A percentile compares a stretch with the other conserved stretches of the same genome.
phyloP scores from a whole-genome alignment of 164 flowering plant species.

The Pachysandra terminalis region DNA sequence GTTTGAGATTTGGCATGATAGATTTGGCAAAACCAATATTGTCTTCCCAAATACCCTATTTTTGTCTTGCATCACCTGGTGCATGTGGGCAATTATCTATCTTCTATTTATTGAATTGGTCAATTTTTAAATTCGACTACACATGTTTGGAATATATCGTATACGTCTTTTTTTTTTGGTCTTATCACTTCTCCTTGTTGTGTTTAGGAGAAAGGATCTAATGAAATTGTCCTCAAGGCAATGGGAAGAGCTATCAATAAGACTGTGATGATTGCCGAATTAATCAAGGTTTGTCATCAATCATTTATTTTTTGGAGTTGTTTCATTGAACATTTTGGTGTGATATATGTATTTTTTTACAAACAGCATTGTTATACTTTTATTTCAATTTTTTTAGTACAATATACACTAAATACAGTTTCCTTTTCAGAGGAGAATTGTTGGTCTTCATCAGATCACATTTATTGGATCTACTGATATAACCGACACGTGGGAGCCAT shows the following conservation, averaged over 20 bases:
- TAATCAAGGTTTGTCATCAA: constrained; percentile 41
- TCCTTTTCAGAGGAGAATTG: constrained; percentile 55
- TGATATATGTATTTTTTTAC: neutral
- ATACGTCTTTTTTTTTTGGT: neutral
- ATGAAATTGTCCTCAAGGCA: constrained; percentile 58
- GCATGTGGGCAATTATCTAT: too few relatives aligned
- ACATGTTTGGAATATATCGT: too few relatives aligned
- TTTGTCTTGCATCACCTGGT: too few relatives aligned
- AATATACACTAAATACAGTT: neutral
- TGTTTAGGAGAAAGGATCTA: constrained; percentile 50
- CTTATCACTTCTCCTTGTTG: neutral
- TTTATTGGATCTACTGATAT: constrained; percentile 62
- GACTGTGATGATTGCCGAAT: constrained; percentile 62
- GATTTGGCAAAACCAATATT: too few relatives aligned
- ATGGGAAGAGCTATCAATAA: constrained; percentile 72
- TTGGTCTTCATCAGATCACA: constrained; percentile 60
- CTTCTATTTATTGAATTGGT: too few relatives aligned
- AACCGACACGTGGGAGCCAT: constrained; percentile 66
- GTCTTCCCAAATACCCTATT: too few relatives aligned
- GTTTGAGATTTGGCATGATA: too few relatives aligned
- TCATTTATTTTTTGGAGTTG: neutral
- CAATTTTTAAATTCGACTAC: too few relatives aligned
- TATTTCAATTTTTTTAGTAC: neutral
- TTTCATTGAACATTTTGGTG: neutral
- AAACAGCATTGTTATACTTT: neutral